phyloP scores from a whole-genome alignment of 2,329 filamentous ascomycete genomes.

The Apiospora pterosperma region DNA sequence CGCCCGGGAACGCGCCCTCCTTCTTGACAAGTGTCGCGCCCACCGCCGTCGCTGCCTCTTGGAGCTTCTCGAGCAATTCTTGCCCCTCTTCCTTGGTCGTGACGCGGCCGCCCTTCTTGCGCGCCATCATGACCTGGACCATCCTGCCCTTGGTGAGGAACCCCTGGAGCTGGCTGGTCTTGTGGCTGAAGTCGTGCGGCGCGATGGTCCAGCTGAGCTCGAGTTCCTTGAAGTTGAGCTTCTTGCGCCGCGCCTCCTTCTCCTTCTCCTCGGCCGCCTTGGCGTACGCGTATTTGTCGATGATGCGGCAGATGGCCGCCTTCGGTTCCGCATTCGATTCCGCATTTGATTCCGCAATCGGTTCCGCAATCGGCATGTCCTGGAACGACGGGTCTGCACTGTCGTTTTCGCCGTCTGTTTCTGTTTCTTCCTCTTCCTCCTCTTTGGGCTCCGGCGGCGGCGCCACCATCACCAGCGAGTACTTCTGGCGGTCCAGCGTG shows the following conservation, averaged over 20 bases:
- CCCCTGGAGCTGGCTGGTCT: conserved; percentile 60
- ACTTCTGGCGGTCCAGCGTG: conserved; percentile 13
- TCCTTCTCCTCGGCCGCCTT: conserved; percentile 36
- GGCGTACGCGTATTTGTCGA: conserved; percentile 49
- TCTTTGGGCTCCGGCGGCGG: conserved; percentile 13
- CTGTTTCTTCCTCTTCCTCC: not conserved
- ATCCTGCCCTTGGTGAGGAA: conserved; percentile 73
- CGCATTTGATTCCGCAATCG: not conserved
- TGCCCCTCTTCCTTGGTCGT: conserved; percentile 60
- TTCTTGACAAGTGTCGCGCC: conserved; percentile 34
- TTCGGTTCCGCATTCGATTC: conserved; percentile 20
- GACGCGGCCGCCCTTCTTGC: conserved; percentile 60
- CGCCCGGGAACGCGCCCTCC: conserved; percentile 33
- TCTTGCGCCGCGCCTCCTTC: conserved; percentile 39
- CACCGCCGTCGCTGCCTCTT: conserved; percentile 21
- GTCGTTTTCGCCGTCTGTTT: conserved; percentile 3
- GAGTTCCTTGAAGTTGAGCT: conserved; percentile 64
- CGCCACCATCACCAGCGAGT: conserved; percentile 24
- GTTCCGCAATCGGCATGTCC: conserved; percentile 1
- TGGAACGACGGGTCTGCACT: not conserved
- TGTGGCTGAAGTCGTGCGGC: conserved; percentile 68
- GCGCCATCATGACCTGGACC: conserved; percentile 70
- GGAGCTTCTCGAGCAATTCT: conserved; percentile 51
- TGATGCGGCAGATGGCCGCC: conserved; percentile 66
- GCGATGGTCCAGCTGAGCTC: conserved; percentile 90